phyloP scores from a whole-genome alignment of 2,329 filamentous ascomycete species.

The Aspergillus sp. region DNA sequence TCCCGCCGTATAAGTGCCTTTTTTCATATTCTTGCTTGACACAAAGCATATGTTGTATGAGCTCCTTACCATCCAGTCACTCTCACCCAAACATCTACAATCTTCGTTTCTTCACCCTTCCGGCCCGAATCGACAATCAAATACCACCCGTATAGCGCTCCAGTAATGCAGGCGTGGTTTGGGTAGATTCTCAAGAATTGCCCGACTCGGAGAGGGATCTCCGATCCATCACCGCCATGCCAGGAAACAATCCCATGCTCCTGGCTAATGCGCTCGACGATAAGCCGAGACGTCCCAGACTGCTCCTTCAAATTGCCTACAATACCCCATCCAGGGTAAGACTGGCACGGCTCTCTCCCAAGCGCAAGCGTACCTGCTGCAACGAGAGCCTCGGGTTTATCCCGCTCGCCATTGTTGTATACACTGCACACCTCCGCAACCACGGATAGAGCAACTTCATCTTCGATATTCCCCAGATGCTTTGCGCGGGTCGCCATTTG shows the following conservation, averaged over 20 bases:
- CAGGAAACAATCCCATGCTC: conserved; percentile 74
- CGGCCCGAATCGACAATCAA: conserved; percentile 65
- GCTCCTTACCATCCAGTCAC: not conserved
- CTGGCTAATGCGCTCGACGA: conserved; percentile 70
- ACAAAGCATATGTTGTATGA: not conserved
- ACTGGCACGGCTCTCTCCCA: conserved; percentile 69
- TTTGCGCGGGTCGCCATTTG: conserved; percentile 70
- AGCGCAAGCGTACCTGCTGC: conserved; percentile 68
- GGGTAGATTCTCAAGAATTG: conserved; percentile 71
- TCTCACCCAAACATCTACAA: conserved; percentile 73
- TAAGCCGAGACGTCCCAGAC: conserved; percentile 55
- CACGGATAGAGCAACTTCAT: conserved; percentile 64
- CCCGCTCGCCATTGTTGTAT: conserved; percentile 58
- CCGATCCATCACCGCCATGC: conserved; percentile 42
- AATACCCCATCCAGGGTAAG: conserved; percentile 70
- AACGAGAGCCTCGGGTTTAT: conserved; percentile 63
- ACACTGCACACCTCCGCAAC: conserved; percentile 69
- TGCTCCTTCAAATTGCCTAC: conserved; percentile 57
- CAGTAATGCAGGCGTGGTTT: conserved; percentile 77
- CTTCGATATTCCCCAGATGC: conserved; percentile 27
- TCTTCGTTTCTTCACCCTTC: conserved; percentile 53
- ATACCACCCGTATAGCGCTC: conserved; percentile 70
- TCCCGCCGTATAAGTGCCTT: too few species aligned
- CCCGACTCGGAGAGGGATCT: conserved; percentile 57
- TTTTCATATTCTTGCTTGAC: not conserved